phyloP scores from a whole-genome alignment of 2,329 filamentous ascomycete species.

The Apiospora rasikravindrae region DNA sequence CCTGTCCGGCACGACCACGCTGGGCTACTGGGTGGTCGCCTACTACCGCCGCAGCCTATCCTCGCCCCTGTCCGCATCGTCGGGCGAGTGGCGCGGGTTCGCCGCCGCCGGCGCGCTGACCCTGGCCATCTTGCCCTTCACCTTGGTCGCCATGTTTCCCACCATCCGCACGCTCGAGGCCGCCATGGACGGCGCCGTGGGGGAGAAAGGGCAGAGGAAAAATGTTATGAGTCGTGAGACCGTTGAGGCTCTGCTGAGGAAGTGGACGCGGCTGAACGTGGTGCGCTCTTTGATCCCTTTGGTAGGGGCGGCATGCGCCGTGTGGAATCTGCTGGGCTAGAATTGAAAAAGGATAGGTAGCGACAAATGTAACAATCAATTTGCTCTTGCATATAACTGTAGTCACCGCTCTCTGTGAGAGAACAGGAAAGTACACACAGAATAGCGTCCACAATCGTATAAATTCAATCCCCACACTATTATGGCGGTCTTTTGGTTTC shows the following conservation, averaged over 20 bases:
- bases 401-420: neutral
- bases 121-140: conserved; percentile 48
- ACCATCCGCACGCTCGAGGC: conserved; percentile 42
- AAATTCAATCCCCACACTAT: conserved; percentile 7
- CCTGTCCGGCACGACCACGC: conserved; percentile 38
- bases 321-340: conserved; percentile 6
- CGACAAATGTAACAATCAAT: neutral
- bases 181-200: neutral
- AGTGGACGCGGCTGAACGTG: conserved; percentile 9
- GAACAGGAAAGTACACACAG: neutral
- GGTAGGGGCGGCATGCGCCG: neutral
- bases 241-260: neutral
- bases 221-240: neutral
- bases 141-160: conserved; percentile 41
- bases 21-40: conserved; percentile 43
- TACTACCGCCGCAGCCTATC: conserved; percentile 35
- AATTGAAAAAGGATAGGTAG: neutral
- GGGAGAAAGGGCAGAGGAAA: neutral
- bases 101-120: conserved; percentile 39
- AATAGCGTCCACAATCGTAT: neutral
- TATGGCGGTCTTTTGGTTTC: conserved; percentile 12
- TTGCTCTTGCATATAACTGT: neutral
- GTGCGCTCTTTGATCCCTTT: neutral
- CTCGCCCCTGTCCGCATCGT: conserved; percentile 25
- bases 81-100: conserved; percentile 40